A percentile compares a stretch with the other conserved stretches of the same genome.
phyloP scores from a whole-genome alignment of 2,329 filamentous ascomycete species.

The Colletotrichum sp. region DNA sequence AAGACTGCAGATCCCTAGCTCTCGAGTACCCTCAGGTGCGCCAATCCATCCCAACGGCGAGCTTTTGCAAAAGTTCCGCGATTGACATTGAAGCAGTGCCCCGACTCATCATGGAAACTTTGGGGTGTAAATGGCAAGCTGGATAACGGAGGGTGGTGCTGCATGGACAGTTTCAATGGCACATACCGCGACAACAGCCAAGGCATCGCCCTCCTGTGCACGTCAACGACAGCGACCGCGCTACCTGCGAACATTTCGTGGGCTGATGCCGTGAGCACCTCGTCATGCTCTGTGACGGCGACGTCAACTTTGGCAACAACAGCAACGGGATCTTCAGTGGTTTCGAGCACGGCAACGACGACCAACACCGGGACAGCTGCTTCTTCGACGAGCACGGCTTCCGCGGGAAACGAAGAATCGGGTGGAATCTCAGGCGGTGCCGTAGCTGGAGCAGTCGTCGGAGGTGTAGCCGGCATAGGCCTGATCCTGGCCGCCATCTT shows the following conservation, averaged over 20 bases:
- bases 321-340: fast-evolving
- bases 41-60: too few relatives aligned
- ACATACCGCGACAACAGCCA: background rate
- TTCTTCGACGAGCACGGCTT: background rate
- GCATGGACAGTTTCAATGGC: background rate
- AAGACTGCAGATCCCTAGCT: background rate
- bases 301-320: background rate
- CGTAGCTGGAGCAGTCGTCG: background rate
- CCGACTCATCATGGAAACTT: background rate
- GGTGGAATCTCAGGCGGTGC: background rate
- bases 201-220: background rate
- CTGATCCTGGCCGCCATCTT: background rate
- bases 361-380: background rate
- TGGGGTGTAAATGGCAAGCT: background rate
- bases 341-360: background rate
- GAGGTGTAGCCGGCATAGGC: background rate
- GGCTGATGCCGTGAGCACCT: background rate
- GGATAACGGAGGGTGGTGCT: background rate
- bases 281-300: background rate
- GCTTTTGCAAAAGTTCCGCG: too few relatives aligned
- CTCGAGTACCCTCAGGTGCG: background rate
- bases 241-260: background rate
- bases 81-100: too few relatives aligned
- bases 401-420: background rate
- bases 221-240: background rate